Base-by-base conservation (phyloP, 2,329 filamentous ascomycete genomes). In the Blumeria hordei region DNA sequence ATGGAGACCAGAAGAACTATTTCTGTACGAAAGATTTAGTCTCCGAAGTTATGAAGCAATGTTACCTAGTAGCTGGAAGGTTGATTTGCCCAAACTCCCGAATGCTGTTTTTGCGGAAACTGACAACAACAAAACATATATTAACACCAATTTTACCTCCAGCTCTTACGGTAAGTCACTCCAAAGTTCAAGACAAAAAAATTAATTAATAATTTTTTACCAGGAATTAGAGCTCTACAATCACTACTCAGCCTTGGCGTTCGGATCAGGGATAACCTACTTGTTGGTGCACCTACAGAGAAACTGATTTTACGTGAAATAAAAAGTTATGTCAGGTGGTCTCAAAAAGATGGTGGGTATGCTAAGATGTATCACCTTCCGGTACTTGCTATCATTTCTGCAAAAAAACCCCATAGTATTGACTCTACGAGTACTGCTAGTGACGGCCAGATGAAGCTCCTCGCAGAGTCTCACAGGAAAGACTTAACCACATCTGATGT, bases 321-420 rank as follows among this genome's bases (percentile, higher is more conserved):
- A 14, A 57, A 63, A 3, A 56, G 57, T 51, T 67, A 66, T 45
- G 63, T 65, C 28, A 64, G 60, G 53, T 67, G 64, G 64, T 59
- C 64, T 18, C 63, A 67, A 39, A 59, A 54, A n/a, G 65, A 67
- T 57, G 66, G 65, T 7, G 63, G 61, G 4, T 66, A 60, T 39
- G 9, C 54, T 14, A 61, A 60, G 28, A 59, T 58, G 41, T 60
- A 61, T 18, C 64, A 64, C 57, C 58, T 65, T 28, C 66, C 66
- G 11, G 60, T 65, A 51, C 55, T 64, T 28, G 56, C 54, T 18
- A 54, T 63, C 10, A 58, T 63, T 54, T 55, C 57, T 34, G 59
- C 57, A 14, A 45, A 53, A 1, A 57, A 60, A 11, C 52, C 55
- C 9, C 56, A 65, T 47, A 49, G 56, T 10, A 58, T 57, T 11